Conservation (phyloP, 768 basidiomycete genomes). For the Ephemerocybe angulata region DNA sequence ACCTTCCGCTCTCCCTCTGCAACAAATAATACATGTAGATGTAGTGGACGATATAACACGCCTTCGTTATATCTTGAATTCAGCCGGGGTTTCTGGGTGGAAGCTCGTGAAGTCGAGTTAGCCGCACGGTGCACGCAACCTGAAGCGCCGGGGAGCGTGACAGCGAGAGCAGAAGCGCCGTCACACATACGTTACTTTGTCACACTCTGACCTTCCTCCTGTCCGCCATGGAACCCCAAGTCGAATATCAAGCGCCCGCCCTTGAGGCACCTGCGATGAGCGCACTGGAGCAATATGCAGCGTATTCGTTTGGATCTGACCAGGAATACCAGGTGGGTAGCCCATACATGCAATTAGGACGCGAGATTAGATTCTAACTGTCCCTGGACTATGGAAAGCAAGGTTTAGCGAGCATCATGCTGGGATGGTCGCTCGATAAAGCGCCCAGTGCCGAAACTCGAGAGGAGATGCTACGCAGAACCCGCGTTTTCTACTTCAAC, state of each 20-base stretch:
- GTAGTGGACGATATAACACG: no score
- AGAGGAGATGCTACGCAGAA: constrained; percentile 48
- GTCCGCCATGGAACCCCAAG: not conserved
- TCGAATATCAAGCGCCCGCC: not conserved
- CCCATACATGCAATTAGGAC: not conserved
- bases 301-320: constrained; percentile 55
- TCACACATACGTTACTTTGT: no score
- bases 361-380: not conserved
- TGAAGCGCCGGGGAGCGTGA: no score
- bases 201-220: no score
- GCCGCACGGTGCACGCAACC: no score
- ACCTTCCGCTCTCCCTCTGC: no score
- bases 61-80: no score
- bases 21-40: no score
- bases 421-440: constrained; percentile 36
- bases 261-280: constrained; percentile 1
- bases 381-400: constrained; percentile 40
- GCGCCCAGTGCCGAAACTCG: constrained; percentile 33
- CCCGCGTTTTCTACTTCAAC: constrained; percentile 73
- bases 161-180: no score
- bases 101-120: no score
- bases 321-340: constrained; percentile 53
- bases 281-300: constrained; percentile 28
- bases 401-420: constrained; percentile 58
- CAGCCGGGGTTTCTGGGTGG: no score